These are phyloP conservation scores for Populus hybrid DNA, from an alignment of 441 rosid genomes.

Conservation along the genomic window DNA sequence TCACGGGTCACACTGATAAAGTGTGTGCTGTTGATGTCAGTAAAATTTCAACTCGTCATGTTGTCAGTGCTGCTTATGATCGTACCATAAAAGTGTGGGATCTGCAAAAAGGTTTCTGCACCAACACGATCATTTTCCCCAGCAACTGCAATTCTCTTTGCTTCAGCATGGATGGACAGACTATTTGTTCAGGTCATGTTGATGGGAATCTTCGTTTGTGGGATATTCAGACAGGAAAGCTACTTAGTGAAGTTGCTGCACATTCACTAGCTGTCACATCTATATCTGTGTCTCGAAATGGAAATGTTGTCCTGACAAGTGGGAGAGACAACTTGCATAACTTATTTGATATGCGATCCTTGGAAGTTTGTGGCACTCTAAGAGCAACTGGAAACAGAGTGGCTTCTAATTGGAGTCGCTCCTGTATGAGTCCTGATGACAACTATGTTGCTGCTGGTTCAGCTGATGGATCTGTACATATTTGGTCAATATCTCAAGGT, in stretches of 20 bases:
- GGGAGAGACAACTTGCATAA: slow-evolving; percentile 96
- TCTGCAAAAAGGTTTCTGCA: slow-evolving; percentile 91
- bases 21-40: slow-evolving; percentile 94
- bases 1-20: slow-evolving; percentile 84
- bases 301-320: slow-evolving; percentile 68
- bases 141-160: slow-evolving; percentile 87
- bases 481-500: slow-evolving; percentile 80
- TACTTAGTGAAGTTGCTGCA: slow-evolving; percentile 83
- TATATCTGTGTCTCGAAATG: slow-evolving; percentile 62
- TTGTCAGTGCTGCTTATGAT: slow-evolving; percentile 89
- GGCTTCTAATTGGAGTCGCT: slow-evolving; percentile 96
- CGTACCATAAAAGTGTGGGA: slow-evolving; percentile 93
- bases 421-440: slow-evolving; percentile 88
- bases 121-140: slow-evolving; percentile 73
- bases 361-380: slow-evolving; percentile 75
- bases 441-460: slow-evolving; percentile 92
- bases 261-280: slow-evolving; percentile 82
- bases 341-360: slow-evolving; percentile 73
- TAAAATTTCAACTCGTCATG: slow-evolving; percentile 77
- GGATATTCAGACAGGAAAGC: slow-evolving; percentile 86
- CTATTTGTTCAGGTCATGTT: slow-evolving; percentile 88
- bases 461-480: slow-evolving; percentile 72
- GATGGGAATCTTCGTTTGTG: slow-evolving; percentile 92
- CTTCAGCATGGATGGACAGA: slow-evolving; percentile 82
- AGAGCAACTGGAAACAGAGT: slow-evolving; percentile 83